Base-by-base conservation (phyloP, 1,139 yeast species). In the Zygosaccharomyces pseudobailii region DNA sequence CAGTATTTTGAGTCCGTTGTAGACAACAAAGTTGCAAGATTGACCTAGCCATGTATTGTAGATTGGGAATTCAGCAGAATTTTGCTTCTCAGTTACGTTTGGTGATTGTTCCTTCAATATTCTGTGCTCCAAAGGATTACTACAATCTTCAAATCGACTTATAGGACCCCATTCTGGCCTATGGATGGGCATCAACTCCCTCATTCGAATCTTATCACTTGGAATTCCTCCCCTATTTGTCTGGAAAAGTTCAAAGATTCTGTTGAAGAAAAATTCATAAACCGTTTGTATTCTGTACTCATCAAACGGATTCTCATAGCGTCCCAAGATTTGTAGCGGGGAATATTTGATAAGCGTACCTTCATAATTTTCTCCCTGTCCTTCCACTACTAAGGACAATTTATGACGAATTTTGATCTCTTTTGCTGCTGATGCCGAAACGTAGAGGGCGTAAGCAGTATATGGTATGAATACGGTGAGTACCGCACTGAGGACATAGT, bases 31-130 rank as follows among this genome's bases (percentile, higher is more conserved):
- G 3, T 92, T 79, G 65, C 97, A 88, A 45, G 95, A 84, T 63
- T 90, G 97, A 3, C 97, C 97, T 36, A 90, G 66, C 97, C 97
- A 90, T 0, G 97, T 88, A 59, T 84, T 79, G 3, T 55, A 56
- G 1, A 64, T 35, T 7, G 63, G 60, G 6, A 47, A 43, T 22
- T 43, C 41, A 6, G 56, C 50, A 1, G 46, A 50, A 17, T 43
- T 40, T 2, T 36, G 19, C 2, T 41, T 41, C 20, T 42, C 36
- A 8, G 47, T 38, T 7, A n/a, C 45, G 30, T 42, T 45, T 30
- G 45, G 46, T 4, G 49, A 43, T 19, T 34, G 35, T 30, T 47
- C 34, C 45, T 70, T 68, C 37, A 73, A 56, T 3, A 69, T 42
- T 28, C 46, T 46, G 27, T 46, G 37, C 5, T 32, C 35, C 13